phyloP scores from a whole-genome alignment of 202 grass and related monocot genomes.

The Elaeis oleifera region DNA sequence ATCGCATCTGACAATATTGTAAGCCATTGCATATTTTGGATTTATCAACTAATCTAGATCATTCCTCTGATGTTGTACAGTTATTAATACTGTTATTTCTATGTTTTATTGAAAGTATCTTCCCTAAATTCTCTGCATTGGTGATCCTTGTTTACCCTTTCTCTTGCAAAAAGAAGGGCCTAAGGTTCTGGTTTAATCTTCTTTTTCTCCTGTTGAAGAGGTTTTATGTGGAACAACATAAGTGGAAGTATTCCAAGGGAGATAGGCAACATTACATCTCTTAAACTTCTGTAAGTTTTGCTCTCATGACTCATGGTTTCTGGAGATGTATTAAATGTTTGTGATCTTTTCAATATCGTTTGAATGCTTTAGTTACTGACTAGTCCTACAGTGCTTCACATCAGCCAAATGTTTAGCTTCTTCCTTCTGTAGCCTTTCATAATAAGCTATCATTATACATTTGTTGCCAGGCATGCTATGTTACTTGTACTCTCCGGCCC shows the following conservation, averaged over 20 bases:
- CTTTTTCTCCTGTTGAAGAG: conserved; percentile 38
- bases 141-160: neutral
- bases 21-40: conserved; percentile 25
- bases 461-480: too few relatives aligned
- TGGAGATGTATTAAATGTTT: too few relatives aligned
- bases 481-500: too few relatives aligned
- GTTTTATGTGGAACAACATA: conserved; percentile 97
- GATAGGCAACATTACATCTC: conserved; percentile 63
- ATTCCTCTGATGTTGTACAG: conserved; percentile 7
- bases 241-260: conserved; percentile 81
- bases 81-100: neutral
- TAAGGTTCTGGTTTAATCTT: neutral
- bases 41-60: neutral
- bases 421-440: too few relatives aligned
- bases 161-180: neutral
- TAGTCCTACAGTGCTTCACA: too few relatives aligned
- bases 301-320: conserved; percentile 13
- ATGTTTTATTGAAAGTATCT: too few relatives aligned
- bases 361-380: too few relatives aligned
- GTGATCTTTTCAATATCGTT: too few relatives aligned
- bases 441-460: too few relatives aligned
- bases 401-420: too few relatives aligned
- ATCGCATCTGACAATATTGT: conserved; percentile 60
- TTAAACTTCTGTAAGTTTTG: conserved; percentile 73
- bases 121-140: neutral